Base-by-base conservation (phyloP, 306 rosid species). In the Glycine latifolia region DNA sequence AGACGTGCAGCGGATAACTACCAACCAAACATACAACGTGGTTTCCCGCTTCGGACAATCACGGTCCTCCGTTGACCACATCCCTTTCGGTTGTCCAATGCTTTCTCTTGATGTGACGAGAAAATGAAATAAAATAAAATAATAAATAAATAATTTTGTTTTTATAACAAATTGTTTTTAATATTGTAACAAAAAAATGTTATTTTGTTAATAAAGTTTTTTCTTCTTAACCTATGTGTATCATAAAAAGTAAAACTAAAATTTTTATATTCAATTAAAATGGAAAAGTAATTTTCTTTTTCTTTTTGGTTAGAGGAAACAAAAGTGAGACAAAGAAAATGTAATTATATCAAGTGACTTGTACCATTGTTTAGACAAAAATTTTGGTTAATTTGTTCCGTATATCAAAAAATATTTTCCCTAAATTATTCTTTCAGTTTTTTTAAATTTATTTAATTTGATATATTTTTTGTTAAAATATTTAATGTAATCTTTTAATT, bases 1-100 rank as follows among this genome's bases (percentile, higher is more conserved):
- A 74, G 81, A 74, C 86, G 80, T 84, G 87, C 73, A 55, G 7
- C 12, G 73, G 75, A 80, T 83, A 56, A 49, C 39, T 10, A 33
- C 37, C 67, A 31, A 43, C 54, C 50, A 81, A 56, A 66, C 86
- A 61, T 14, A 70, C 58, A 81, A 71, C 88, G 85, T 81, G 86
- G 66, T 81, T 55, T 74, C 82, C 84, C 73, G 39, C 47, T 52
- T 75, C 63, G 78, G 69, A 75, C 78, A 79, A 31, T 48, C 50
- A 26, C 3, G 54, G 49, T 58, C 56, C 35, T 41, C 6, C 17
- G 77, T 73, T 55, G 71, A 52, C 76, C 55, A 44, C 15, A 9
- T 11, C 70, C 2, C 9, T 60, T 44, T 35, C 6, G 47, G 44
- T 13, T 66, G 50, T n/a, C 49, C 3, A 6, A 65, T 13, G 70